Percentiles rank a stretch among this genome's conserved stretches.
Conservation (phyloP, 306 rosid species). For the Notholithocarpus densiflorus region DNA sequence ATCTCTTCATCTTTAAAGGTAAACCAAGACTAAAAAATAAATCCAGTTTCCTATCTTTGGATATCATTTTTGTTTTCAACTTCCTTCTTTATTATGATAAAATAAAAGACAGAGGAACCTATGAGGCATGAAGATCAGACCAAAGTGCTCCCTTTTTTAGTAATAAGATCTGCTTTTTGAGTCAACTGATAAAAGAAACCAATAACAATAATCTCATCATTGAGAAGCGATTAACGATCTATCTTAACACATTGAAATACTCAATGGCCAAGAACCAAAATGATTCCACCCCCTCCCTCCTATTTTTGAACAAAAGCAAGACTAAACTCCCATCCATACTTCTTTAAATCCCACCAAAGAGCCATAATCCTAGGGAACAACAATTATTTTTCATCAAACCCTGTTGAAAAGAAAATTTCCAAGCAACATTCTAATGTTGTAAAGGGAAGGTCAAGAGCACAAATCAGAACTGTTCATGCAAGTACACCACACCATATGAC, state of each 20-base stretch:
- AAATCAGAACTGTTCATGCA: not conserved
- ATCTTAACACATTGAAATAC: too few relatives aligned
- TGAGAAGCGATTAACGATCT: not conserved
- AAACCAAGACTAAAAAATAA: not conserved
- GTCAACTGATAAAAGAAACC: not conserved
- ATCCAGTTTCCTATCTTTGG: not conserved
- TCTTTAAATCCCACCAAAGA: too few relatives aligned
- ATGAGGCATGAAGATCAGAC: not conserved
- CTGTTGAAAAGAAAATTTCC: too few relatives aligned
- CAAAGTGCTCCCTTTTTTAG: not conserved
- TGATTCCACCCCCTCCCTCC: too few relatives aligned
- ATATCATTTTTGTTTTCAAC: not conserved
- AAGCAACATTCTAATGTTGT: not conserved
- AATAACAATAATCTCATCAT: not conserved
- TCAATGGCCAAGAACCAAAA: too few relatives aligned
- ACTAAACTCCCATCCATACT: too few relatives aligned
- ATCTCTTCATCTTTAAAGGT: not conserved
- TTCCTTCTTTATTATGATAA: not conserved
- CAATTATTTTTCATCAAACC: too few relatives aligned
- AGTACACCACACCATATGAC: not conserved
- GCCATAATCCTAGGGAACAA: too few relatives aligned
- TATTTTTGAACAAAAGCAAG: too few relatives aligned
- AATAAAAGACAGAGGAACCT: not conserved
- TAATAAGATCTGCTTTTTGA: not conserved
- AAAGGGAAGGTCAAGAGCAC: not conserved